These are phyloP conservation scores for Flagelloscypha sp. DNA, from an alignment of 768 basidiomycete species.

Conservation along the genomic window DNA sequence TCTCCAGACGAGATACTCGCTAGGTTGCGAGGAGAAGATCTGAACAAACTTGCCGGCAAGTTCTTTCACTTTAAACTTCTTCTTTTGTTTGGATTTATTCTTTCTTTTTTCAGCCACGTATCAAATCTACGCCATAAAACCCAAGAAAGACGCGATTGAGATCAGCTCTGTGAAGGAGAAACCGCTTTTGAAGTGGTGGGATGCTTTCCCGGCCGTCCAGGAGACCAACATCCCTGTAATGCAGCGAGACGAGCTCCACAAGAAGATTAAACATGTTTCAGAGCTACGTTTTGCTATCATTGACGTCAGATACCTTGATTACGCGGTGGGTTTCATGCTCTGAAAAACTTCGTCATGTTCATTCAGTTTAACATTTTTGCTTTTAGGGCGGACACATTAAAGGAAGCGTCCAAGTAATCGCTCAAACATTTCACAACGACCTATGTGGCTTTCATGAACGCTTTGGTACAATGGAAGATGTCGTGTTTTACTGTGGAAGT, in stretches of 20 bases:
- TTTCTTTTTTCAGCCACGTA: conserved; percentile 29
- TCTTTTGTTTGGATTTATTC: background rate
- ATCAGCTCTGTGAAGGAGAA: conserved; percentile 3
- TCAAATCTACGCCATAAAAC: conserved; percentile 38
- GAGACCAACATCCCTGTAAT: conserved; percentile 25
- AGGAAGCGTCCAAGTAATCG: conserved; percentile 40
- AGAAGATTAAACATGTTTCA: conserved; percentile 8
- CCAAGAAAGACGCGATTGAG: conserved; percentile 5
- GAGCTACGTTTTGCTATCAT: conserved; percentile 29
- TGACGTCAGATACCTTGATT: conserved; percentile 43
- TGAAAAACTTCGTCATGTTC: no score
- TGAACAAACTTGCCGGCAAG: conserved; percentile 39
- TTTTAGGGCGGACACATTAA: conserved; percentile 44
- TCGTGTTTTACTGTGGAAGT: conserved; percentile 49
- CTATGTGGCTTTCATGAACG: conserved; percentile 32
- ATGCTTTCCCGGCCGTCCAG: conserved; percentile 37
- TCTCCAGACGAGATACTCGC: no score
- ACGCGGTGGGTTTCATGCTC: conserved; percentile 28
- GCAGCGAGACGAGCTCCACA: conserved; percentile 29
- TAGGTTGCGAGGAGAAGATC: no score
- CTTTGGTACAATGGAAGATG: conserved; percentile 28
- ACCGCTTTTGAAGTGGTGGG: conserved; percentile 41
- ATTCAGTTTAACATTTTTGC: background rate
- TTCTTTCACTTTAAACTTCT: background rate
- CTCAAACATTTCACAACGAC: conserved; percentile 43